Percentiles rank a stretch among this genome's conserved stretches.
Conservation (phyloP, 2,329 filamentous ascomycete species). For the Hymenotorrendiella dingleyae region DNA sequence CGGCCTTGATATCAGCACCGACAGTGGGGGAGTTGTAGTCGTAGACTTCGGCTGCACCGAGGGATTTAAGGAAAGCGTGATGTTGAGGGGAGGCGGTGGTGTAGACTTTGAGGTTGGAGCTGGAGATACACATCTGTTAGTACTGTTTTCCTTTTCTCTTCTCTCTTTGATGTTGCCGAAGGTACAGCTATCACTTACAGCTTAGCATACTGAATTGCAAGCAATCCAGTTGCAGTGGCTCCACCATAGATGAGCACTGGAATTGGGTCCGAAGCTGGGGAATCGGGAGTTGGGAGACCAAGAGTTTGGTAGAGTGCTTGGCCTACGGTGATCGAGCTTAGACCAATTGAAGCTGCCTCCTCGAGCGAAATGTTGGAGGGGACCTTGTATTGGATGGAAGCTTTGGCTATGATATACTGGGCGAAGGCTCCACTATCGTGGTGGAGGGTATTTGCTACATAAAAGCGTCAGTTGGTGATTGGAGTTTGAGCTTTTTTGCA, state of each 20-base stretch:
- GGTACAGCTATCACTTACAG: slow-evolving; percentile 2
- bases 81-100: background rate
- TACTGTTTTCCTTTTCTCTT: too few species aligned
- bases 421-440: background rate
- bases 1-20: background rate
- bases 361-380: background rate
- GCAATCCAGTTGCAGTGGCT: slow-evolving; percentile 47
- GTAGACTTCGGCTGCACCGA: background rate
- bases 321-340: slow-evolving; percentile 46
- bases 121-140: too few species aligned
- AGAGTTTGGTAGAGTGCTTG: slow-evolving; percentile 32
- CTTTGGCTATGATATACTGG: background rate
- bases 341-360: background rate
- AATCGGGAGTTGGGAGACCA: background rate
- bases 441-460: too few species aligned
- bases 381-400: background rate
- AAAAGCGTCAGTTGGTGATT: too few species aligned
- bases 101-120: background rate
- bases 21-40: background rate
- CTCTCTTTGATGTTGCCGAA: background rate
- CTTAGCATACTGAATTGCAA: slow-evolving; percentile 44
- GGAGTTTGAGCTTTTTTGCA: too few species aligned
- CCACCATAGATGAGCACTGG: slow-evolving; percentile 43
- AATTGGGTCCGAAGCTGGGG: background rate
- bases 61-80: background rate